Conservation (phyloP, 331 rosid genomes). For the Quercus tomentella region DNA sequence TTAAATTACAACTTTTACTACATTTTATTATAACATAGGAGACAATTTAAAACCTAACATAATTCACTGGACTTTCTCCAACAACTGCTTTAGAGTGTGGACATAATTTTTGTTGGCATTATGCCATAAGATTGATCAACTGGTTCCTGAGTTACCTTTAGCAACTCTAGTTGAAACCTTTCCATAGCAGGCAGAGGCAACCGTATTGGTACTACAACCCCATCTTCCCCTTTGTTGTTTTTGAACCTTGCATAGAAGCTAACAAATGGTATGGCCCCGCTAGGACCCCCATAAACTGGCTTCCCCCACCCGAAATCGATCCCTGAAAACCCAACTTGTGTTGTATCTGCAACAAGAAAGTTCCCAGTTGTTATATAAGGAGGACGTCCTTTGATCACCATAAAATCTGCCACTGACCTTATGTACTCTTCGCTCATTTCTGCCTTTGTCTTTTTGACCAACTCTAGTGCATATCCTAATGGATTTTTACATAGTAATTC, state of each 20-base stretch:
- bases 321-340: not conserved
- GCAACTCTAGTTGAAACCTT: not conserved
- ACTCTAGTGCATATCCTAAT: constrained; percentile 17
- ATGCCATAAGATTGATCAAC: not conserved
- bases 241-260: constrained; percentile 13
- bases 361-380: not conserved
- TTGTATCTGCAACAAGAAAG: constrained; percentile 20
- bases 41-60: not conserved
- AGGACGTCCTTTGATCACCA: constrained; percentile 29
- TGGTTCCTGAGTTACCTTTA: not conserved
- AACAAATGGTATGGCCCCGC: constrained; percentile 11
- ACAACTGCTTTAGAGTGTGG: not conserved
- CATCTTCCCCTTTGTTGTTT: constrained; percentile 6
- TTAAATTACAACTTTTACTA: too few relatives aligned
- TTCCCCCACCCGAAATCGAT: constrained; percentile 46
- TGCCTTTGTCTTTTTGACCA: constrained; percentile 27
- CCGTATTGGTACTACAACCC: constrained; percentile 16
- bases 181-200: constrained; percentile 12
- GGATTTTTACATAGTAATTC: not conserved
- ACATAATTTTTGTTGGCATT: not conserved
- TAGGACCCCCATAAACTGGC: constrained; percentile 20
- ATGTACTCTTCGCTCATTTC: constrained; percentile 28
- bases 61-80: too few relatives aligned
- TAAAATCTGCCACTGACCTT: constrained; percentile 21
- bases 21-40: too few relatives aligned